phyloP scores from a whole-genome alignment of 768 basidiomycete genomes.

The Phlegmacium glaucopus region DNA sequence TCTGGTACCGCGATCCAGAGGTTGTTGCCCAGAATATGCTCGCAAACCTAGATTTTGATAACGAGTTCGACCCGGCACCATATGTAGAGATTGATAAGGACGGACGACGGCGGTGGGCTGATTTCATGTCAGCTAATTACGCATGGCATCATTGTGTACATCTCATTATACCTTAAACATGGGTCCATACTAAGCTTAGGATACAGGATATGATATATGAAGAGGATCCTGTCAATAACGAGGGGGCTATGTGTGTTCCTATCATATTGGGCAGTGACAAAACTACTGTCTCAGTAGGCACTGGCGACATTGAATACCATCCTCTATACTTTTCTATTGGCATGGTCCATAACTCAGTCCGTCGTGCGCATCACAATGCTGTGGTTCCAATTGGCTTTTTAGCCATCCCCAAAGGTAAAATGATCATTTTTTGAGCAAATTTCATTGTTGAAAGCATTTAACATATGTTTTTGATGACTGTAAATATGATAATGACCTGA shows the following conservation, averaged over 20 bases:
- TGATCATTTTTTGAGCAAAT: too few relatives aligned
- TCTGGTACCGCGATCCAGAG: constrained; percentile 30
- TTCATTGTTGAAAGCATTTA: too few relatives aligned
- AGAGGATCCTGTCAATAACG: not conserved
- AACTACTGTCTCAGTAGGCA: constrained; percentile 34
- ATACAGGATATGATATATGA: not conserved
- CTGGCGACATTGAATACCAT: constrained; percentile 33
- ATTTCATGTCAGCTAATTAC: constrained; percentile 41
- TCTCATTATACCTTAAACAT: constrained; percentile 6
- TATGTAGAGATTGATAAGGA: constrained; percentile 20
- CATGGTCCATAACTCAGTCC: constrained; percentile 27
- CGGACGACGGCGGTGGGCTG: constrained; percentile 20
- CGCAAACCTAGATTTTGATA: constrained; percentile 31
- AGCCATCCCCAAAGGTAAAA: constrained; percentile 19
- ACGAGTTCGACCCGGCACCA: constrained; percentile 30
- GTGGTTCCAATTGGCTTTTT: constrained; percentile 25
- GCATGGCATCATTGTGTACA: constrained; percentile 38
- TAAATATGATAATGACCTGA: constrained; percentile 10
- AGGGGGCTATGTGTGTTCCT: constrained; percentile 29
- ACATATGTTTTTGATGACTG: constrained; percentile 9
- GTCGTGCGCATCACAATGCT: constrained; percentile 28
- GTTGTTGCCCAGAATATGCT: constrained; percentile 24
- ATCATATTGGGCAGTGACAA: constrained; percentile 36
- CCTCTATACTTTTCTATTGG: constrained; percentile 32
- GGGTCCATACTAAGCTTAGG: too few relatives aligned